Base-by-base conservation (phyloP, 208 protist genomes). In the Trichomonas gallinae region DNA sequence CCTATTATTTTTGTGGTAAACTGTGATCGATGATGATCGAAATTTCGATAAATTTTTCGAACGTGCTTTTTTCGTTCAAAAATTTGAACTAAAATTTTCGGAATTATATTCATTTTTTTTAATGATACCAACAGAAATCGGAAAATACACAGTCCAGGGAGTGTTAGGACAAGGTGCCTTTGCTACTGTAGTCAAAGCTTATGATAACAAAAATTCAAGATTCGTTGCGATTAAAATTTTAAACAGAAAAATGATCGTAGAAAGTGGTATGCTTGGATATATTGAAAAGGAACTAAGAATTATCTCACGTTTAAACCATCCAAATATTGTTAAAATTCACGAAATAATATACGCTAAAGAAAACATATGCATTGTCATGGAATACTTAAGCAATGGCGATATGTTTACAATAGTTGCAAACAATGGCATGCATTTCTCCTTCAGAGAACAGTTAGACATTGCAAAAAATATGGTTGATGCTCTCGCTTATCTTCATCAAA, bases 151-250 rank as follows among this genome's bases (percentile, higher is more conserved):
- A 3, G 46, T 51, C 3, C 3, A 3, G 13, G 46, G 46, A 3
- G 46, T 51, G 9, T 96, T 99, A 0, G 98, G 98, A 26, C 97
- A 98, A 44, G 98, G 98, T 36, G 98, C 98, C 0, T 99, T 99
- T 96, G 98, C 98, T 49, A 98, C 99, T 83, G 98, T 99, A 31
- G 96, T 98, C 2, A 98, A 98, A 89, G 97, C 93, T 9, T 96
- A 97, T 44, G 99, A 99, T 97, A 97, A 98, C 48, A 97, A 98
- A 96, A 98, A 96, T 10, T 96, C 98, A 42, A 63, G 96, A 58
- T 72, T 97, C 11, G 97, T 98, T 8, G 98, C 98, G 10, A 26
- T 98, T n/a, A 99, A 99, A 48, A 89, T 89, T 48, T 51, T 51
- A 51, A 51, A 51, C 46, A 51, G 46, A 51, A 51, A 51, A 51